Conservation (phyloP, 2,329 filamentous ascomycete genomes). For the Nemania sp. region DNA sequence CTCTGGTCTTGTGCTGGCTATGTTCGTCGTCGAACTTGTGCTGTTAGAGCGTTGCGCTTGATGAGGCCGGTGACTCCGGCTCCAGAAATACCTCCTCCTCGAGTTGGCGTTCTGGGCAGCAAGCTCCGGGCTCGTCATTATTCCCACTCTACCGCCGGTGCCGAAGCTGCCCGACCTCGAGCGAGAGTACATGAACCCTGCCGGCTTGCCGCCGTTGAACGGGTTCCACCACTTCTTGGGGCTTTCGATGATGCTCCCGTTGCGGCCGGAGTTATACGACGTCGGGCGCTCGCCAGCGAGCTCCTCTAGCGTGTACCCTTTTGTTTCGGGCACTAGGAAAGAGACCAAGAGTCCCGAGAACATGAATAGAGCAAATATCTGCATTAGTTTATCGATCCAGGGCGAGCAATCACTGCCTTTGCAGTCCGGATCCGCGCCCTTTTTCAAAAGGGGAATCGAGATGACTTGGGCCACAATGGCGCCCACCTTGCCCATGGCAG, state of each 20-base stretch:
- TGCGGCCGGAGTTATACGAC: slow-evolving; percentile 57
- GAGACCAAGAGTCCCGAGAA: slow-evolving; percentile 70
- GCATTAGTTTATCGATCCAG: slow-evolving; percentile 74
- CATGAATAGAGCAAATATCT: slow-evolving; percentile 83
- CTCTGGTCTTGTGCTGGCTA: slow-evolving; percentile 27
- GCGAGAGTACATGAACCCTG: slow-evolving; percentile 55
- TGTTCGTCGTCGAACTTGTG: slow-evolving; percentile 36
- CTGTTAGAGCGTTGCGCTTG: slow-evolving; percentile 26
- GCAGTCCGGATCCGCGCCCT: slow-evolving; percentile 56
- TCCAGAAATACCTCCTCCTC: slow-evolving; percentile 32
- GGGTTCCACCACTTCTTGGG: slow-evolving; percentile 49
- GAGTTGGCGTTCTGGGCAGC: slow-evolving; percentile 33
- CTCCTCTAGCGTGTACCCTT: slow-evolving; percentile 73
- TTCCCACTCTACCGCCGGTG: slow-evolving; percentile 43
- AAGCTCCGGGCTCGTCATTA: slow-evolving; percentile 51
- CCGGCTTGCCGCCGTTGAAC: slow-evolving; percentile 55
- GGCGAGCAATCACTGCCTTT: slow-evolving; percentile 54
- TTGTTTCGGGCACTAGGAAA: slow-evolving; percentile 78
- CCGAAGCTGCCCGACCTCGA: slow-evolving; percentile 30
- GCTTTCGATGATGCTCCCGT: slow-evolving; percentile 51
- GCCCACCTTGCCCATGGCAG: slow-evolving; percentile 69
- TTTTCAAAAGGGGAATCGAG: slow-evolving; percentile 64
- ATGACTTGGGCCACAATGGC: slow-evolving; percentile 70
- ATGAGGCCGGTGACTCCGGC: slow-evolving; percentile 7
- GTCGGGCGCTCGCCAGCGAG: slow-evolving; percentile 69